phyloP scores from a whole-genome alignment of 164 flowering plant genomes.

The Nymphaea colorata region DNA sequence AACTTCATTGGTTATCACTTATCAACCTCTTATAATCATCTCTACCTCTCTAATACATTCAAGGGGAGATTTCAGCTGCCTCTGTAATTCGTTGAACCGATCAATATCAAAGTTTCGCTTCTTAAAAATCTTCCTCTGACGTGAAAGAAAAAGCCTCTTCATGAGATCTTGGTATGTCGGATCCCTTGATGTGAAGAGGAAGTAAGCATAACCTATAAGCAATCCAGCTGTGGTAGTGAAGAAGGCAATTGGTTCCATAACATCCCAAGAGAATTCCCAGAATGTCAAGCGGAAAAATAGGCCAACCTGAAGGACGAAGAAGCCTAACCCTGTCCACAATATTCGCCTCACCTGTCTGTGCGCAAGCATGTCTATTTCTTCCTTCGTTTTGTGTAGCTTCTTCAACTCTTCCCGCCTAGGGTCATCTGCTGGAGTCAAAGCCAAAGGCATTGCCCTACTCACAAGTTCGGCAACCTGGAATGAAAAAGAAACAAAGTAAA shows the following conservation, averaged over 20 bases:
- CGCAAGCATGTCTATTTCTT: constrained; percentile 63
- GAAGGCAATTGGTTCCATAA: constrained; percentile 89
- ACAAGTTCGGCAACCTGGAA: constrained; percentile 67
- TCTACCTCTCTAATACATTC: constrained; percentile 11
- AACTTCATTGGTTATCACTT: not conserved
- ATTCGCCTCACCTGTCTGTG: constrained; percentile 68
- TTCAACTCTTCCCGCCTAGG: constrained; percentile 57
- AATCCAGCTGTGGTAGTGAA: constrained; percentile 60
- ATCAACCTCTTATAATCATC: not conserved
- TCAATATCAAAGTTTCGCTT: constrained; percentile 42
- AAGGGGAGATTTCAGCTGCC: constrained; percentile 36
- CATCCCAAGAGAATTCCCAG: constrained; percentile 98
- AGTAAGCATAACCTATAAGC: constrained; percentile 72
- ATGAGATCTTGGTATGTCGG: constrained; percentile 78
- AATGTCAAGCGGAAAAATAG: constrained; percentile 81
- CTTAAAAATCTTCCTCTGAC: constrained; percentile 67
- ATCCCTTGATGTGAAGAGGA: constrained; percentile 69
- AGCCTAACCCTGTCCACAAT: constrained; percentile 64
- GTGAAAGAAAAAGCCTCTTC: constrained; percentile 64
- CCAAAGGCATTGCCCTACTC: constrained; percentile 66
- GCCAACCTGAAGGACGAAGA: constrained; percentile 52
- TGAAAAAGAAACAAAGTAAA: not conserved
- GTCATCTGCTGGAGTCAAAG: constrained; percentile 58
- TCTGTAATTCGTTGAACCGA: constrained; percentile 52
- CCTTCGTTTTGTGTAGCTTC: constrained; percentile 48